Conservation (phyloP, 768 basidiomycete genomes). For the Cyclocybe aegerita region DNA sequence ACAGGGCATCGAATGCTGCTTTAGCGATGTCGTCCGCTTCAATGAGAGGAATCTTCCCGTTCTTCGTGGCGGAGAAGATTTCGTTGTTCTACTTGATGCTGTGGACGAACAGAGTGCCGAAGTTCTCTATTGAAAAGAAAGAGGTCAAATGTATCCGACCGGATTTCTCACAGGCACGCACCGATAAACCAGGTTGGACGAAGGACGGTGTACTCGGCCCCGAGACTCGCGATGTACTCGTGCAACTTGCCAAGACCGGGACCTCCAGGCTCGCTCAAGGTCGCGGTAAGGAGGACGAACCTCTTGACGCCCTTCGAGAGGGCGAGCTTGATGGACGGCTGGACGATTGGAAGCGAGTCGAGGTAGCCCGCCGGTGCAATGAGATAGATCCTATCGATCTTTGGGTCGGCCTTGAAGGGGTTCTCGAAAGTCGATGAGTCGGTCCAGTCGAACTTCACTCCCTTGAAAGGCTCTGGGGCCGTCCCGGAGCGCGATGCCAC, state of each 20-base stretch:
- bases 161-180: neutral
- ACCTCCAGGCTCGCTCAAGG: conserved; percentile 6
- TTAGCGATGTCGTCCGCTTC: conserved; percentile 27
- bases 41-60: conserved; percentile 22
- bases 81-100: conserved; percentile 7
- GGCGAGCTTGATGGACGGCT: conserved; percentile 25
- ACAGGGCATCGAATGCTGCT: conserved; percentile 22
- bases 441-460: no score
- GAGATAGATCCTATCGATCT: no score
- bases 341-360: no score
- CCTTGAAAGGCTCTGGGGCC: no score
- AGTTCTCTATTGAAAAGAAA: conserved; percentile 18
- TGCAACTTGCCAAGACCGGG: conserved; percentile 18
- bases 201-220: conserved; percentile 22
- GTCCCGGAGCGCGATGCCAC: no score
- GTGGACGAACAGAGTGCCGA: conserved; percentile 1
- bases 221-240: conserved; percentile 17
- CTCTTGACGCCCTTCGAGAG: conserved; percentile 24
- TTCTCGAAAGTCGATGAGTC: no score
- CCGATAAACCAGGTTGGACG: conserved; percentile 24
- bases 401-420: no score
- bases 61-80: conserved; percentile 15
- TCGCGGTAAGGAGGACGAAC: conserved; percentile 25
- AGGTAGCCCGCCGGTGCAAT: no score
- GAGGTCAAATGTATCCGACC: neutral